Percentiles rank a stretch among this genome's conserved stretches.
These are phyloP conservation scores for Camellia lanceoleosa DNA, from an alignment of 148 eudicot species.

Conservation along the genomic window DNA sequence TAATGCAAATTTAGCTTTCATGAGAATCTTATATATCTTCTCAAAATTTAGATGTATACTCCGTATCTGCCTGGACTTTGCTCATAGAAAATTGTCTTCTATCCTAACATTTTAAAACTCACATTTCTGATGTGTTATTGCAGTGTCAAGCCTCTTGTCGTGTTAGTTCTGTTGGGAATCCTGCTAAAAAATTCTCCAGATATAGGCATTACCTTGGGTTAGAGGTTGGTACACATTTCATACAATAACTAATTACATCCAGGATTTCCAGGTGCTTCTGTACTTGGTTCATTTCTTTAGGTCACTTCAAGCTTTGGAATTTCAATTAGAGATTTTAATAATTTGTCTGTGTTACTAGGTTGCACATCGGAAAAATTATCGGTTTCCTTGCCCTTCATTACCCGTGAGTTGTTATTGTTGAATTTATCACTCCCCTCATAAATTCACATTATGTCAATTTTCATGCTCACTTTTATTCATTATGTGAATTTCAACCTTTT, in stretches of 20 bases:
- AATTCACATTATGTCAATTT: conserved; percentile 2
- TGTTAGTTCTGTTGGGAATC: conserved; percentile 29
- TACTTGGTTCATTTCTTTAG: conserved; percentile 2
- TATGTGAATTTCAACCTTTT: conserved; percentile 7
- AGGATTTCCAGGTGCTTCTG: neutral
- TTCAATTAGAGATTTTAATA: neutral
- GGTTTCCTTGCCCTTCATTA: conserved; percentile 29
- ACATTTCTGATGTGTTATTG: conserved; percentile 12
- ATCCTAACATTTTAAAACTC: neutral
- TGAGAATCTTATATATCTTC: neutral
- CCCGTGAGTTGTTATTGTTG: conserved; percentile 29
- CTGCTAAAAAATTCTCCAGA: conserved; percentile 38
- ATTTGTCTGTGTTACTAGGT: conserved; percentile 36
- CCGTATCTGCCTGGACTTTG: neutral
- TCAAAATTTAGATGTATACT: neutral
- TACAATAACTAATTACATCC: neutral
- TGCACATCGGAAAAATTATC: conserved; percentile 32
- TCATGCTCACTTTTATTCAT: conserved; percentile 9
- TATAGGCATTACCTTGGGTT: conserved; percentile 36
- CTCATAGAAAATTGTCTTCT: neutral
- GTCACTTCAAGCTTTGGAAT: neutral
- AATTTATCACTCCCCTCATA: neutral
- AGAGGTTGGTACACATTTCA: conserved; percentile 43
- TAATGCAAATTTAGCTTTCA: neutral
- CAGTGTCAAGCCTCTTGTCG: conserved; percentile 46